phyloP scores from a whole-genome alignment of 2,329 filamentous ascomycete species.

The Talaromyces sp. region DNA sequence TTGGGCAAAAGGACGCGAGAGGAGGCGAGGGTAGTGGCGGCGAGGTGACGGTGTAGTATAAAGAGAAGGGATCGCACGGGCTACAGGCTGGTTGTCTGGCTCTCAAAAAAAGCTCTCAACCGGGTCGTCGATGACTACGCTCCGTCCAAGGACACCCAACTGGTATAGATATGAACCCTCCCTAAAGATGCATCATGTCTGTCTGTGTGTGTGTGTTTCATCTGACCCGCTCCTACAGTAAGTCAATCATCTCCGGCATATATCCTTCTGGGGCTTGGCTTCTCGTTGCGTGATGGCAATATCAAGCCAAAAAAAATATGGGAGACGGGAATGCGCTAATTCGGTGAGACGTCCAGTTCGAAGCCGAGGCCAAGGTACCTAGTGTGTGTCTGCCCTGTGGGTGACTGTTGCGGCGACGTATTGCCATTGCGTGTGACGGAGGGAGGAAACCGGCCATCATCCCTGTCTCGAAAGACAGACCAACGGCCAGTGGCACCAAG shows the following conservation, averaged over 20 bases:
- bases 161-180: not conserved
- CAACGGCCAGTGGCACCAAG: not conserved
- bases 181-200: not conserved
- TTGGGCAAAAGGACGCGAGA: constrained; percentile 1
- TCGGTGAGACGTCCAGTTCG: not conserved
- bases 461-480: not conserved
- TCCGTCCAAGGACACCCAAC: not conserved
- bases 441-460: not conserved
- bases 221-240: not conserved
- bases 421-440: not conserved
- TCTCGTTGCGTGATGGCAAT: not conserved
- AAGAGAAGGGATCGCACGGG: constrained; percentile 4
- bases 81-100: not conserved
- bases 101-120: not conserved
- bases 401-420: not conserved
- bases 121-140: not conserved
- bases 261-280: not conserved
- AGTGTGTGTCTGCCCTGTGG: not conserved
- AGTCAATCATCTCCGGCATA: not conserved
- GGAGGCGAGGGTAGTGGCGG: not conserved
- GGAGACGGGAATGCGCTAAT: not conserved
- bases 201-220: not conserved
- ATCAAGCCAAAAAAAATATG: not conserved
- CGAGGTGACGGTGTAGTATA: constrained; percentile 1
- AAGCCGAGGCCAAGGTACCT: not conserved